phyloP scores from a whole-genome alignment of 2,329 filamentous ascomycete species.

The Onygenales sp. region DNA sequence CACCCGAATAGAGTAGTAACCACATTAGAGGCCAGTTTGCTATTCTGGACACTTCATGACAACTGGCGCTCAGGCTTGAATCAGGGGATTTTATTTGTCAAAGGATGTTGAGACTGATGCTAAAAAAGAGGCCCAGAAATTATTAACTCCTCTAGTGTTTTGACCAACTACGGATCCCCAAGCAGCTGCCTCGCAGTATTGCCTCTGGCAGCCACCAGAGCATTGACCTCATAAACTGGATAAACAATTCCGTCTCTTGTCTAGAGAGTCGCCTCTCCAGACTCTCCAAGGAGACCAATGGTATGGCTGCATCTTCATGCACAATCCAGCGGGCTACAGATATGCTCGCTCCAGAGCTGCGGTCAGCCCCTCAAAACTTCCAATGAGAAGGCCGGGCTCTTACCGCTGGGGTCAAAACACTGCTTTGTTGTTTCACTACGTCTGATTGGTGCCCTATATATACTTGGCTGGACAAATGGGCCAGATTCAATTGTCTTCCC shows the following conservation, averaged over 20 bases:
- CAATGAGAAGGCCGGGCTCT: not conserved
- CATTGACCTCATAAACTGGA: constrained; percentile 28
- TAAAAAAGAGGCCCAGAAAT: no score
- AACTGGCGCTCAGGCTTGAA: no score
- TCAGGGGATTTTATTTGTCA: no score
- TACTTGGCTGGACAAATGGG: constrained; percentile 33
- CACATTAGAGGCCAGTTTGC: no score
- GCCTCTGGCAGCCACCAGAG: constrained; percentile 31
- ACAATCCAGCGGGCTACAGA: constrained; percentile 16
- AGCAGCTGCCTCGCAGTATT: constrained; percentile 28
- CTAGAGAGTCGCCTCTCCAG: constrained; percentile 16
- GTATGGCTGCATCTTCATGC: constrained; percentile 14
- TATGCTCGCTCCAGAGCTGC: constrained; percentile 4
- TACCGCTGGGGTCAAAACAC: constrained; percentile 19
- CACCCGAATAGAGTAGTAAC: no score
- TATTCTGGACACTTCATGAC: no score
- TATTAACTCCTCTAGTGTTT: no score
- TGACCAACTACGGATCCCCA: constrained; percentile 26
- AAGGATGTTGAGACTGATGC: no score
- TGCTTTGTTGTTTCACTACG: constrained; percentile 20
- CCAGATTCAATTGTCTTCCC: constrained; percentile 25
- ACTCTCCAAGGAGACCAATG: constrained; percentile 12
- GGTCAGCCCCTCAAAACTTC: not conserved
- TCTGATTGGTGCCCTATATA: constrained; percentile 19
- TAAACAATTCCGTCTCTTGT: constrained; percentile 23